A percentile compares a stretch with the other conserved stretches of the same genome.
These are phyloP conservation scores for Hawksworthiomyces lignivorus DNA, from an alignment of 2,329 filamentous ascomycete species.

Conservation along the genomic window DNA sequence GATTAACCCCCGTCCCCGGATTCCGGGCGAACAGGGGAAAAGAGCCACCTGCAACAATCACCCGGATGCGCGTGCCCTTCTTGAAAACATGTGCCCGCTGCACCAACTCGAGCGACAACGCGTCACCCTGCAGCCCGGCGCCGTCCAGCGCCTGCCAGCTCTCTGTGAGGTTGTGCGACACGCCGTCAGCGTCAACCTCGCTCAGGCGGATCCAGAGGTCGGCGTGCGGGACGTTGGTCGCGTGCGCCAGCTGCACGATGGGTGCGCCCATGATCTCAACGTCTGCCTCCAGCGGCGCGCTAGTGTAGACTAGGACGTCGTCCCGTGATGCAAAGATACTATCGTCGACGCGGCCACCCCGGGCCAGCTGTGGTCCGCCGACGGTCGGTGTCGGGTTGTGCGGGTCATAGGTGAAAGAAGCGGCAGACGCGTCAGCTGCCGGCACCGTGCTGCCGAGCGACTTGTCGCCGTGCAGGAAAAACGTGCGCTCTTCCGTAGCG, in stretches of 20 bases:
- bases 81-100: conserved; percentile 18
- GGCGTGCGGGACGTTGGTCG: conserved; percentile 17
- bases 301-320: conserved; percentile 19
- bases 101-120: conserved; percentile 11
- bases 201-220: conserved; percentile 20
- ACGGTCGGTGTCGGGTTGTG: conserved; percentile 18
- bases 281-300: conserved; percentile 12
- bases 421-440: not conserved
- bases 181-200: conserved; percentile 17
- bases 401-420: conserved; percentile 19
- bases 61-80: conserved; percentile 15
- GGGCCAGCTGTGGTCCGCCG: conserved; percentile 12
- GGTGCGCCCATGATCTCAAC: conserved; percentile 18
- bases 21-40: conserved; percentile 16
- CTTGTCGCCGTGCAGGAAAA: conserved; percentile 9
- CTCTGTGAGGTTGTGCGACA: conserved; percentile 19
- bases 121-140: not conserved
- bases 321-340: conserved; percentile 12
- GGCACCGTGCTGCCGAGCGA: not conserved
- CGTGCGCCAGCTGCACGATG: conserved; percentile 16
- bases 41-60: conserved; percentile 18
- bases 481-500: conserved; percentile 2
- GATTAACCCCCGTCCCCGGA: conserved; percentile 15
- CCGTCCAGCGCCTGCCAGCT: conserved; percentile 15
- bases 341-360: conserved; percentile 16